A percentile compares a stretch with the other conserved stretches of the same genome.
Conservation (phyloP, 2,329 filamentous ascomycete species). For the Phoma sp. region DNA sequence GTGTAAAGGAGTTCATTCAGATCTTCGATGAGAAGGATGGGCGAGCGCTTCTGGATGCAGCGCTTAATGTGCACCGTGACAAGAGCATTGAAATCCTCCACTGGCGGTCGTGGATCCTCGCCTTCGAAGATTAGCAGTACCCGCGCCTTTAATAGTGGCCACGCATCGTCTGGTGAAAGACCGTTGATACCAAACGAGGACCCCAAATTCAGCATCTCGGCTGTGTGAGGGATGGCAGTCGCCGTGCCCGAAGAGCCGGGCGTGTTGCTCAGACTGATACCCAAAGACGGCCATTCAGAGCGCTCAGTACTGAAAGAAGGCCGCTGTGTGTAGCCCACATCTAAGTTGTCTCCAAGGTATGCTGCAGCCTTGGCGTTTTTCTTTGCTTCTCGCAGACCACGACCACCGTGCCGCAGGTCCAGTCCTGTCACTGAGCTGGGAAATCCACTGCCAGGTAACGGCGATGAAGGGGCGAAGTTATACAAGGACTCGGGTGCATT, state of each 20-base stretch:
- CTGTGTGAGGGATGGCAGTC: constrained; percentile 39
- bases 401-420: constrained; percentile 77
- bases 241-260: constrained; percentile 31
- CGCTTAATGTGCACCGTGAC: constrained; percentile 80
- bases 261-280: constrained; percentile 31
- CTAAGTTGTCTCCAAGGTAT: constrained; percentile 42
- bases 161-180: constrained; percentile 72
- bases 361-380: constrained; percentile 58
- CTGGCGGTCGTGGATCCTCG: constrained; percentile 77
- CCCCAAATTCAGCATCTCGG: constrained; percentile 53
- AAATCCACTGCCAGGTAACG: constrained; percentile 71
- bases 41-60: constrained; percentile 75
- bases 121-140: constrained; percentile 80
- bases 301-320: constrained; percentile 48
- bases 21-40: constrained; percentile 75
- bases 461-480: constrained; percentile 78
- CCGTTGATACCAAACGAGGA: constrained; percentile 55
- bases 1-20: constrained; percentile 75
- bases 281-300: constrained; percentile 44
- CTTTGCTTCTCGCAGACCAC: constrained; percentile 76
- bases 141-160: constrained; percentile 79
- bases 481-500: constrained; percentile 77
- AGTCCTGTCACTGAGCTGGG: constrained; percentile 82
- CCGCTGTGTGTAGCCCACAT: constrained; percentile 43
- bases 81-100: constrained; percentile 82